These are phyloP conservation scores for Chiua virens DNA, from an alignment of 768 basidiomycete genomes.

Conservation along the genomic window DNA sequence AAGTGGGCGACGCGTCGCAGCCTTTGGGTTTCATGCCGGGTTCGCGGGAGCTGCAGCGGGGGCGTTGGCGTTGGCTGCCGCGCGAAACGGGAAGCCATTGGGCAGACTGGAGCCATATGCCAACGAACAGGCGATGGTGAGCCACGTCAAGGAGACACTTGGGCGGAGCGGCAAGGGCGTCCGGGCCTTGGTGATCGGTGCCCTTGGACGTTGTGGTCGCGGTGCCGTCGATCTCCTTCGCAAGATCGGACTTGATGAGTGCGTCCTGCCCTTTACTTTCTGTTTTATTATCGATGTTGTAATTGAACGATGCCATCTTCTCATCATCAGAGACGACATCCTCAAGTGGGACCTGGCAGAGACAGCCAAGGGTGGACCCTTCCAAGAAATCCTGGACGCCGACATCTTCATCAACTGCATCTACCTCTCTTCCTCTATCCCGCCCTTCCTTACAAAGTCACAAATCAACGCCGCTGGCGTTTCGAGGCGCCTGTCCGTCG, in stretches of 20 bases:
- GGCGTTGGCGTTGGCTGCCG: slow-evolving; percentile 75
- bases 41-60: slow-evolving; percentile 97
- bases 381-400: slow-evolving; percentile 91
- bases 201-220: slow-evolving; percentile 89
- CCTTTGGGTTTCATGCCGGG: slow-evolving; percentile 97
- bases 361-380: slow-evolving; percentile 96
- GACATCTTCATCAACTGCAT: slow-evolving; percentile 99
- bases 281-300: no score
- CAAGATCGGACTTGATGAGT: slow-evolving; percentile 96
- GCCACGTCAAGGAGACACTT: slow-evolving; percentile 62
- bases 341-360: slow-evolving; percentile 97
- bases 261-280: slow-evolving; percentile 36
- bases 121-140: slow-evolving; percentile 85
- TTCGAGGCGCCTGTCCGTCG: slow-evolving; percentile 66
- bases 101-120: slow-evolving; percentile 76
- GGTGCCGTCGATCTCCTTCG: slow-evolving; percentile 95
- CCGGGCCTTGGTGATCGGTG: slow-evolving; percentile 92
- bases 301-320: not conserved
- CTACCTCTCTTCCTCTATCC: slow-evolving; percentile 85
- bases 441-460: slow-evolving; percentile 72
- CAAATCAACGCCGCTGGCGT: slow-evolving; percentile 72
- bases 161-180: slow-evolving; percentile 70
- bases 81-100: slow-evolving; percentile 57
- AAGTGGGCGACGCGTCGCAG: slow-evolving; percentile 86
- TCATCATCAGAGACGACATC: slow-evolving; percentile 80